Base-by-base conservation (phyloP, 768 basidiomycete species). In the Panus rudis region DNA sequence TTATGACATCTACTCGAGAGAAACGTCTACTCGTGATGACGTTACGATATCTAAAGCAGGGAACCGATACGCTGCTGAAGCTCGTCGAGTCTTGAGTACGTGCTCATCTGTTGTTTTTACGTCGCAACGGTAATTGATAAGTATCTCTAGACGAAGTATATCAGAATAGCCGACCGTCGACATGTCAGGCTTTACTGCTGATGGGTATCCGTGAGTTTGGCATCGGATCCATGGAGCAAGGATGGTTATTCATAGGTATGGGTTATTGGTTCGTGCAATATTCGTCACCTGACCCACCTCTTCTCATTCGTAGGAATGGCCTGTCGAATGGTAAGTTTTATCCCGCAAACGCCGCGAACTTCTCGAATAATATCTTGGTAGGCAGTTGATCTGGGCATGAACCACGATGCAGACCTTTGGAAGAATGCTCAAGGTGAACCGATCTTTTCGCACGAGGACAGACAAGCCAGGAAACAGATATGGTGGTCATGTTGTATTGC, bases 131-230 rank as follows among this genome's bases (percentile, higher is more conserved):
- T 14, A 13, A n/a, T n/a, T 30, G 28, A 37, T 7, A 14, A 20
- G 23, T 26, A n/a, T 22, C 50, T 39, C 6, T 53, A 87, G 77
- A 76, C 41, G 69, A 76, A 51, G 69, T 80, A 10, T 80, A 81
- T 42, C 81, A 85, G 48, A 73, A 73, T 39, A 80, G 77, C 42
- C 70, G 83, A 24, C 75, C 79, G 25, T 81, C 87, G 3, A 87
- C 85, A 0, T 85, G 87, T 19, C 91, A 93, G 56, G 75, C 89
- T 2, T 61, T 92, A 12, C 68, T 93, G 33, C 72, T 93, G 11
- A 63, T 92, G 11, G 86, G 86, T 1, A 78, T 87, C 57, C 75
- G 89, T 4, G 89, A 92, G 65, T 84, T 91, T 57, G 92, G 92
- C 12, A 81, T 89, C 26, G 88, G 72, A 22, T 67, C 70, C 12